These are phyloP conservation scores for Trichophyton schoenleinii DNA, from an alignment of 2,329 filamentous ascomycete genomes.

Conservation along the genomic window DNA sequence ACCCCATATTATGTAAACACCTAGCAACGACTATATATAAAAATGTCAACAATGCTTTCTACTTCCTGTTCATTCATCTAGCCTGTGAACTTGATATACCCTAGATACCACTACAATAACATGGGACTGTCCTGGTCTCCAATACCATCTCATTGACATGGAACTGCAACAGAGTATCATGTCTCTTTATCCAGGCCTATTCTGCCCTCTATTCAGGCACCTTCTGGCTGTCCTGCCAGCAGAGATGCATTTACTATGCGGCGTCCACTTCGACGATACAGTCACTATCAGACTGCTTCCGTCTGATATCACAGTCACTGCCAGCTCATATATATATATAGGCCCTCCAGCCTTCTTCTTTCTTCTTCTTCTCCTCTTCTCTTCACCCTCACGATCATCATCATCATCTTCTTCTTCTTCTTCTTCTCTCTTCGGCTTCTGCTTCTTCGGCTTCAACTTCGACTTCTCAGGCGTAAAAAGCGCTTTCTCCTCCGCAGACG, in stretches of 20 bases:
- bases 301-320: constrained; percentile 1
- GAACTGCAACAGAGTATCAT: neutral
- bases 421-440: neutral
- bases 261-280: neutral
- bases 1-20: neutral
- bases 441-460: constrained; percentile 14
- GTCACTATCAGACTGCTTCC: neutral
- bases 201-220: neutral
- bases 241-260: neutral
- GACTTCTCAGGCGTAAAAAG: neutral
- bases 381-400: no score
- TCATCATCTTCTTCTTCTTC: no score
- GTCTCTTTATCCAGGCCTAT: neutral
- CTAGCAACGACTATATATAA: neutral
- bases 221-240: neutral
- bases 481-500: constrained; percentile 9
- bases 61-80: neutral
- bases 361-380: constrained; percentile 12
- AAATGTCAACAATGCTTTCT: neutral
- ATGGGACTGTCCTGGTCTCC: neutral
- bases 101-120: neutral
- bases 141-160: neutral
- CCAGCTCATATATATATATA: neutral
- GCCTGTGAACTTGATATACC: neutral
- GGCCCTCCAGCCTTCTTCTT: neutral